phyloP scores from a whole-genome alignment of 352 stramenopile species.

The Pythium aquatile region DNA sequence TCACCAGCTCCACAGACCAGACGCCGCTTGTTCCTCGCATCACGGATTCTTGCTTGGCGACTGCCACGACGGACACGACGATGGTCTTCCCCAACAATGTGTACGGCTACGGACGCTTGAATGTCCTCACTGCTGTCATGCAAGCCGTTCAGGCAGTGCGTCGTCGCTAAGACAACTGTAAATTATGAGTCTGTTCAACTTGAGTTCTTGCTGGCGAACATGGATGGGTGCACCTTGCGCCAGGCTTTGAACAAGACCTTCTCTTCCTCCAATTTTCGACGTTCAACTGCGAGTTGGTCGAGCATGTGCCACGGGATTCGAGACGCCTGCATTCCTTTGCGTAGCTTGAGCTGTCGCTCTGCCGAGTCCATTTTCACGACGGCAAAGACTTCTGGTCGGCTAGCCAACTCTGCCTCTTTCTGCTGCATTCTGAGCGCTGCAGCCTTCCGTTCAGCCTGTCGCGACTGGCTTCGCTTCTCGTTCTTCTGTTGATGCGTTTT shows the following conservation, averaged over 20 bases:
- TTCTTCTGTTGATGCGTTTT: slow-evolving; percentile 30
- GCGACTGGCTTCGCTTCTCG: slow-evolving; percentile 7
- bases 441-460: not conserved
- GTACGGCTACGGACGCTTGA: slow-evolving; percentile 50
- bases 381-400: not conserved
- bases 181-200: not conserved
- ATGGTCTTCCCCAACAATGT: slow-evolving; percentile 55
- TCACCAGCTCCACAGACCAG: slow-evolving; percentile 19
- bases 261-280: slow-evolving; percentile 46
- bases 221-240: slow-evolving; percentile 31
- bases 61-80: slow-evolving; percentile 3
- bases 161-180: not conserved
- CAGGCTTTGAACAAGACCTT: slow-evolving; percentile 62
- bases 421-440: not conserved
- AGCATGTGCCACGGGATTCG: slow-evolving; percentile 73
- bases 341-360: slow-evolving; percentile 19
- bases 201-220: slow-evolving; percentile 12
- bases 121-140: slow-evolving; percentile 33
- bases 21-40: slow-evolving; percentile 12
- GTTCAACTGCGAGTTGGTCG: slow-evolving; percentile 55
- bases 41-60: slow-evolving; percentile 15
- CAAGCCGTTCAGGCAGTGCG: not conserved
- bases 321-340: slow-evolving; percentile 37
- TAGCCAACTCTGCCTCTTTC: not conserved
- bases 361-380: slow-evolving; percentile 3